Percentiles rank a stretch among this genome's conserved stretches.
Conservation (phyloP, 805 yeast species). For the Saccharomycopsis sp. region DNA sequence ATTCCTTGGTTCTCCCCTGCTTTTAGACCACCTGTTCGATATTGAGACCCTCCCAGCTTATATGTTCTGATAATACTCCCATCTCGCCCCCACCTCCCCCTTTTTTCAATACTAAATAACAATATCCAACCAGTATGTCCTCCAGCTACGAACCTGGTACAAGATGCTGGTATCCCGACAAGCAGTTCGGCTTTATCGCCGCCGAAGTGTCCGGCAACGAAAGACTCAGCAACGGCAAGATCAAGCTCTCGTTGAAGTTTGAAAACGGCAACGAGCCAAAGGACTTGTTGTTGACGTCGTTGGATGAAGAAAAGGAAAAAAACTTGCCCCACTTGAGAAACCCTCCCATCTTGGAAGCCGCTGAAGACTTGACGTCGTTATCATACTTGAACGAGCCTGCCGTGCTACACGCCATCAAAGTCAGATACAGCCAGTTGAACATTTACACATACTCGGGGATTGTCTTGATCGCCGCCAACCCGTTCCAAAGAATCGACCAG, state of each 20-base stretch:
- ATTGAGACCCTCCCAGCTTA: too few relatives aligned
- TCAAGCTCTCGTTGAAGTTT: slow-evolving; percentile 40
- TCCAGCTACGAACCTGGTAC: slow-evolving; percentile 28
- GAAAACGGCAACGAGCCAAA: slow-evolving; percentile 34
- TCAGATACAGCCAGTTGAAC: slow-evolving; percentile 80
- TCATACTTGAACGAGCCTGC: slow-evolving; percentile 96
- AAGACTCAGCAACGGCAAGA: slow-evolving; percentile 35
- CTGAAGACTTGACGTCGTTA: slow-evolving; percentile 86
- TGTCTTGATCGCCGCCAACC: slow-evolving; percentile 92
- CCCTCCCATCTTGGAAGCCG: slow-evolving; percentile 86
- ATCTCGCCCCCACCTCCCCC: too few relatives aligned
- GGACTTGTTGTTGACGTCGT: slow-evolving; percentile 22
- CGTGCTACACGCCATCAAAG: slow-evolving; percentile 84
- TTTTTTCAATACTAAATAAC: too few relatives aligned
- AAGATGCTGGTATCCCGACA: slow-evolving; percentile 77
- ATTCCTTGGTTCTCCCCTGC: too few relatives aligned
- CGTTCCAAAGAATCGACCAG: slow-evolving; percentile 87
- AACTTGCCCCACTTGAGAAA: slow-evolving; percentile 76
- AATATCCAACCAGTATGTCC: slow-evolving; percentile 19
- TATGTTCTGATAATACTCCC: too few relatives aligned
- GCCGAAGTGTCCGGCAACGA: slow-evolving; percentile 43
- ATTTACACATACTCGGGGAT: slow-evolving; percentile 96
- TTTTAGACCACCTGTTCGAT: too few relatives aligned
- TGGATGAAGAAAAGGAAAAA: slow-evolving; percentile 42
- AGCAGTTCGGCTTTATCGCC: slow-evolving; percentile 64